phyloP scores from a whole-genome alignment of 2,329 filamentous ascomycete species.

The Aureobasidium sp. region DNA sequence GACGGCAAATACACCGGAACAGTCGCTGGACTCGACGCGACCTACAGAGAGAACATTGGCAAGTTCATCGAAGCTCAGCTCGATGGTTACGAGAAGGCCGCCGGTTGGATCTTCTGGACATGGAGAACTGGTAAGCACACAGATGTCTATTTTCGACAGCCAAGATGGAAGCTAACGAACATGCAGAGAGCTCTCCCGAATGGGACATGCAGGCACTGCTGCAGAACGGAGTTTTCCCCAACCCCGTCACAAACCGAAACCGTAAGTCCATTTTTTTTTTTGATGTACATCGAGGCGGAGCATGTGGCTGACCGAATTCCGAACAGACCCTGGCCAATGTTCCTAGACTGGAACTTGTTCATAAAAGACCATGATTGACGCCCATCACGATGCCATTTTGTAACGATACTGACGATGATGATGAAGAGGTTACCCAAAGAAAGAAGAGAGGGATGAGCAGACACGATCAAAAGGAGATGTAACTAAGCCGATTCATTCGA shows the following conservation, averaged over 20 bases:
- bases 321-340: slow-evolving; percentile 16
- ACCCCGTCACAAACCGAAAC: slow-evolving; percentile 19
- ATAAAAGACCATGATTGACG: too few relatives aligned
- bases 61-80: slow-evolving; percentile 43
- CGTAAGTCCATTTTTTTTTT: slow-evolving; percentile 20
- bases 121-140: slow-evolving; percentile 37
- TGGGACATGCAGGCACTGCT: slow-evolving; percentile 43
- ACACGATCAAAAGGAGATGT: too few relatives aligned
- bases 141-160: not conserved
- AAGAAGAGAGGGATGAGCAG: too few relatives aligned
- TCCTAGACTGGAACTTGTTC: too few relatives aligned
- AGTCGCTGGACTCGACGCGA: slow-evolving; percentile 35
- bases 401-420: too few relatives aligned
- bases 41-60: slow-evolving; percentile 38
- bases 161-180: not conserved
- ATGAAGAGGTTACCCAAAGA: too few relatives aligned
- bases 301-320: not conserved
- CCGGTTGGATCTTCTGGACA: slow-evolving; percentile 46
- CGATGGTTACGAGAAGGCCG: slow-evolving; percentile 41
- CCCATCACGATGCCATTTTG: too few relatives aligned
- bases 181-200: slow-evolving; percentile 38
- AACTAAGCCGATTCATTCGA: too few relatives aligned
- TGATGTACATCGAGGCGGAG: not conserved
- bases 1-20: slow-evolving; percentile 39
- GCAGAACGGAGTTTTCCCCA: slow-evolving; percentile 32